Percentiles rank a stretch among this genome's conserved stretches.
Conservation (phyloP, 1,139 yeast genomes). For the Taiozyma onychis region DNA sequence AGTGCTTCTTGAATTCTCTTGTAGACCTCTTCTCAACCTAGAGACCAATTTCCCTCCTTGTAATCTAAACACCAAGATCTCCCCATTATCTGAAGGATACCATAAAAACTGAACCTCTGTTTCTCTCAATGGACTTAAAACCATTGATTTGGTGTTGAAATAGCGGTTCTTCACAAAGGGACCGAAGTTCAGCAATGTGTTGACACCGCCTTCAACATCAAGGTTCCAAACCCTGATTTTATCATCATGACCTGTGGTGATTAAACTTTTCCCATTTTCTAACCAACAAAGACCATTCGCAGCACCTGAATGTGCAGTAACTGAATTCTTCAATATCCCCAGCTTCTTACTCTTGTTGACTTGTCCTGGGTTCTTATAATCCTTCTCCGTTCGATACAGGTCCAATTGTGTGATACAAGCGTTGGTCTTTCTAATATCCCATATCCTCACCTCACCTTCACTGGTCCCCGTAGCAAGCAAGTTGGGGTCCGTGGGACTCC, state of each 20-base stretch:
- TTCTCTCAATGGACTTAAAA: constrained; percentile 33
- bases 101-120: constrained; percentile 52
- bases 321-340: constrained; percentile 20
- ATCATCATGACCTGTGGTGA: constrained; percentile 73
- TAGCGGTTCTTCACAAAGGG: constrained; percentile 68
- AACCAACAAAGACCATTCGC: constrained; percentile 75
- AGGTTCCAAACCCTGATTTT: constrained; percentile 73
- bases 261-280: constrained; percentile 50
- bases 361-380: background rate
- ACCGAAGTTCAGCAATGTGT: constrained; percentile 69
- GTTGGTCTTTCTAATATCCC: constrained; percentile 74
- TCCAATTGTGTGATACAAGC: constrained; percentile 47
- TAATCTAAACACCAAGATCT: constrained; percentile 57
- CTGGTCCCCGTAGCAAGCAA: constrained; percentile 23
- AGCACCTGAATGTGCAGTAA: constrained; percentile 67
- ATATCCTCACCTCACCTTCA: constrained; percentile 47
- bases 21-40: constrained; percentile 16
- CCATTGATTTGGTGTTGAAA: constrained; percentile 20
- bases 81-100: constrained; percentile 78
- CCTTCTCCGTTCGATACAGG: constrained; percentile 42
- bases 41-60: constrained; percentile 48
- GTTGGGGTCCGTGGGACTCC: constrained; percentile 57
- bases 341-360: constrained; percentile 25
- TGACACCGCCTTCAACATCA: constrained; percentile 37
- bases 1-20: constrained; percentile 32